Conservation (phyloP, 2,329 filamentous ascomycete species). For the Aspergillus flavus region DNA sequence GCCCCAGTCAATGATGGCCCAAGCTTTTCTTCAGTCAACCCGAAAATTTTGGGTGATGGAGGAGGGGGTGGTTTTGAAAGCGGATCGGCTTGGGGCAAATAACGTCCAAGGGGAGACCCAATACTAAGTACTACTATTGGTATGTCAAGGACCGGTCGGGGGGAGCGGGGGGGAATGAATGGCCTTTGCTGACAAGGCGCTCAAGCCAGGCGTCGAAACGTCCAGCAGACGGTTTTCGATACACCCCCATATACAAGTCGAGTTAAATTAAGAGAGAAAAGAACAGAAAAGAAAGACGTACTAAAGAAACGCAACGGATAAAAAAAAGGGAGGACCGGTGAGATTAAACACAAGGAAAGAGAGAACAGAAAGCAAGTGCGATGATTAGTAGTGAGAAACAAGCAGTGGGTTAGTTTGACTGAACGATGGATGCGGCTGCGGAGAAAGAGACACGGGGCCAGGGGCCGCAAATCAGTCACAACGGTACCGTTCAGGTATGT, state of each 20-base stretch:
- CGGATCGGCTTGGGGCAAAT: slow-evolving; percentile 14
- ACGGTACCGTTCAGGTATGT: background rate
- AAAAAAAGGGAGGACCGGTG: background rate
- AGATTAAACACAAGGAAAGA: slow-evolving; percentile 1
- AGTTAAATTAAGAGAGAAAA: background rate
- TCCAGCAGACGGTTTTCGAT: slow-evolving; percentile 18
- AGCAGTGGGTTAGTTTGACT: slow-evolving; percentile 4
- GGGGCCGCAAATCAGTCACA: slow-evolving; percentile 19
- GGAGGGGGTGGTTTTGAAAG: background rate
- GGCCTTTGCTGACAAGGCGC: slow-evolving; percentile 27
- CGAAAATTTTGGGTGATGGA: slow-evolving; percentile 13
- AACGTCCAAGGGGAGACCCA: slow-evolving; percentile 15
- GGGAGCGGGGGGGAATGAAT: slow-evolving; percentile 23
- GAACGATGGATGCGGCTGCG: slow-evolving; percentile 26
- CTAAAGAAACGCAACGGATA: background rate
- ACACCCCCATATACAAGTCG: slow-evolving; percentile 19
- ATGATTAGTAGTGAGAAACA: slow-evolving; percentile 6
- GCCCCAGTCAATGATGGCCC: slow-evolving; percentile 7
- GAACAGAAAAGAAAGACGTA: background rate
- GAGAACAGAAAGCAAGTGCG: slow-evolving; percentile 12
- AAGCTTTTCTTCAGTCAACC: slow-evolving; percentile 8
- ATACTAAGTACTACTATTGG: background rate
- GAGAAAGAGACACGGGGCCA: slow-evolving; percentile 24
- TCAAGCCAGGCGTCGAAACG: slow-evolving; percentile 18
- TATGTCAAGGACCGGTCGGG: slow-evolving; percentile 23